Conservation (phyloP, 345 rosid genomes). For the Cardiospermum halicacabum region DNA sequence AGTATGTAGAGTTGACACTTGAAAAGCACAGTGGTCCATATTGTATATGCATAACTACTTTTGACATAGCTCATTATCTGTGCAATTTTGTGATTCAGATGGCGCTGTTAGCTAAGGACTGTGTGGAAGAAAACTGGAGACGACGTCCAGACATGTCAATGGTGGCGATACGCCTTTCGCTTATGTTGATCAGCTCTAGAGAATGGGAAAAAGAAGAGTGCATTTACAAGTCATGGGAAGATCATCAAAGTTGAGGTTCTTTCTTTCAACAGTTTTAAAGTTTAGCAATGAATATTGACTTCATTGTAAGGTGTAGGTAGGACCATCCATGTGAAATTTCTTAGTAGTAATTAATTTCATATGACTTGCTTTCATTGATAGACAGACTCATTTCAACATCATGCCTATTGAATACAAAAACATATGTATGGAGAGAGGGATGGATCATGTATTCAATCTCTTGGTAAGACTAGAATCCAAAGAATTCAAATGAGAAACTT, state of each 20-base stretch:
- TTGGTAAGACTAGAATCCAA: too few relatives aligned
- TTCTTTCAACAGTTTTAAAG: too few relatives aligned
- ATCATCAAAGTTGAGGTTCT: neutral
- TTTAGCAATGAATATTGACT: neutral
- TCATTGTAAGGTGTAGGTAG: neutral
- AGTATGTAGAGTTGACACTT: too few relatives aligned
- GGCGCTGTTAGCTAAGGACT: slow-evolving; percentile 29
- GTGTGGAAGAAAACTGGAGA: slow-evolving; percentile 27
- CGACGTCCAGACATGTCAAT: slow-evolving; percentile 26
- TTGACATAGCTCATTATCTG: neutral
- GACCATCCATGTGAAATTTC: neutral
- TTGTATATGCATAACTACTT: too few relatives aligned
- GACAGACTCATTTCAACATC: neutral
- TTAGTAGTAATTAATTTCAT: neutral
- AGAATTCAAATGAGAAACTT: too few relatives aligned
- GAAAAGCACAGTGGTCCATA: too few relatives aligned
- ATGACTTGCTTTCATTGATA: neutral
- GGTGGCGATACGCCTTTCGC: slow-evolving; percentile 28
- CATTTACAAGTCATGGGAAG: neutral
- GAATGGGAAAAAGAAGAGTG: slow-evolving; percentile 16
- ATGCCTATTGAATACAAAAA: neutral
- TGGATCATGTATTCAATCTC: neutral
- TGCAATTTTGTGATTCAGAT: slow-evolving; percentile 14
- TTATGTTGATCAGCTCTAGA: slow-evolving; percentile 13
- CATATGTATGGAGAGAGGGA: too few relatives aligned